phyloP scores from a whole-genome alignment of 352 stramenopile species.

The Albugo laibachii region DNA sequence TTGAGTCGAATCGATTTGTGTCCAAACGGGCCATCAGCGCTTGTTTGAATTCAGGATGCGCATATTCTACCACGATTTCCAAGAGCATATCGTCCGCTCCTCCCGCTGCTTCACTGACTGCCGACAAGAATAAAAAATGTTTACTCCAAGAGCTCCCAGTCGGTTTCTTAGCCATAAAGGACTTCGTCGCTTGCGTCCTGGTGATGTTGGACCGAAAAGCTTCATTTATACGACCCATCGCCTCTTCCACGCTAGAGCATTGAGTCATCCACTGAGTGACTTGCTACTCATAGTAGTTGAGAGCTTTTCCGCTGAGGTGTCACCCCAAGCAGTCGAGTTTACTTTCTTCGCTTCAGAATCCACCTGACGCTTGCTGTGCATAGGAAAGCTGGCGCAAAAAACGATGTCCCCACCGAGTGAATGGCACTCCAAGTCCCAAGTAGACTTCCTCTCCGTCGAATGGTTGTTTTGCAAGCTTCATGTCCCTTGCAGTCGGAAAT shows the following conservation, averaged over 20 bases:
- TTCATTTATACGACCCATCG: background rate
- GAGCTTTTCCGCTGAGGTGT: background rate
- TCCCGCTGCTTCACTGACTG: too few relatives aligned
- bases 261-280: too few relatives aligned
- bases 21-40: background rate
- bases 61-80: background rate
- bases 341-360: background rate
- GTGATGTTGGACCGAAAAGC: constrained; percentile 8
- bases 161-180: constrained; percentile 7
- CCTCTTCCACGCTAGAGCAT: background rate
- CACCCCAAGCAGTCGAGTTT: background rate
- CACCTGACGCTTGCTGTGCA: background rate
- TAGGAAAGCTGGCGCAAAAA: background rate
- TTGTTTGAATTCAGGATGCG: background rate
- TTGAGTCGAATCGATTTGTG: background rate
- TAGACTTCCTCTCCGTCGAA: too few relatives aligned
- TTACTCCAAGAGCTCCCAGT: constrained; percentile 4
- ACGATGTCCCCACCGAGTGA: background rate
- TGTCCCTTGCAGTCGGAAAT: too few relatives aligned
- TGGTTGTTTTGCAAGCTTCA: too few relatives aligned
- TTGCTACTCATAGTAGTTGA: too few relatives aligned
- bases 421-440: background rate
- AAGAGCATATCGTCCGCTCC: background rate
- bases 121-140: constrained; percentile 9
- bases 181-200: constrained; percentile 4